Evolutionary conservation across 2,329 filamentous ascomycete genomes (phyloP).

Genomic region (Dissoconium aciculare): DNA sequence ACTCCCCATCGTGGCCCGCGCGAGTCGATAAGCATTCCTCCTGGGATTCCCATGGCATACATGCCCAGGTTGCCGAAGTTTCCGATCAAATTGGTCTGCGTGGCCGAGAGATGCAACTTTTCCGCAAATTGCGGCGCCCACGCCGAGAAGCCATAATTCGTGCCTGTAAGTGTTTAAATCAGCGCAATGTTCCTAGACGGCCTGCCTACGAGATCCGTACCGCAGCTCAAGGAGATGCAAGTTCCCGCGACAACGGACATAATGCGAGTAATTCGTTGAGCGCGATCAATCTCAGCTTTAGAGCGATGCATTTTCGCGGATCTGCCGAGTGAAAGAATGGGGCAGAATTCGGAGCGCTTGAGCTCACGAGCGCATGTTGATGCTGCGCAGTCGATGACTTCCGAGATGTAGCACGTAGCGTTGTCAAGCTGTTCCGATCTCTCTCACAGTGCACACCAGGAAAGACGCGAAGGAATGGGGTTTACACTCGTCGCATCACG

Average conservation of each 20-base stretch:
- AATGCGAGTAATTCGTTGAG: constrained; percentile 51
- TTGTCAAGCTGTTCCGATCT: too few relatives aligned
- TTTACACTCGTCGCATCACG: too few relatives aligned
- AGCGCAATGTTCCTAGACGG: constrained; percentile 44
- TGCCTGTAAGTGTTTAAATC: constrained; percentile 58
- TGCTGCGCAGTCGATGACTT: too few relatives aligned
- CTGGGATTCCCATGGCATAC: constrained; percentile 79
- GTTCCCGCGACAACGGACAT: constrained; percentile 77
- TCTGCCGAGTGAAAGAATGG: too few relatives aligned
- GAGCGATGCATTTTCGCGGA: too few relatives aligned
- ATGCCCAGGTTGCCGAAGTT: constrained; percentile 80
- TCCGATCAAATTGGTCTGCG: constrained; percentile 73
- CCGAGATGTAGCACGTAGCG: too few relatives aligned
- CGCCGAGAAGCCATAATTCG: constrained; percentile 90
- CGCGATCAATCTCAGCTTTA: constrained; percentile 25
- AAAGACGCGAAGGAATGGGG: too few relatives aligned
- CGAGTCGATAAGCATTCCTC: constrained; percentile 74
- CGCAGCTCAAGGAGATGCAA: constrained; percentile 71
- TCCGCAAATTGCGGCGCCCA: constrained; percentile 95
- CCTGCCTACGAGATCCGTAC: constrained; percentile 47
- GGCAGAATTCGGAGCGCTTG: too few relatives aligned
- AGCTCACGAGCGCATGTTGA: too few relatives aligned
- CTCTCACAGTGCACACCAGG: too few relatives aligned
- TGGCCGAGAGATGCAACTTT: constrained; percentile 73
- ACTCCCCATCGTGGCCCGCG: constrained; percentile 69